Conservation (phyloP, 192 early-diverging fungal species). For the Paraglomus occultum region DNA sequence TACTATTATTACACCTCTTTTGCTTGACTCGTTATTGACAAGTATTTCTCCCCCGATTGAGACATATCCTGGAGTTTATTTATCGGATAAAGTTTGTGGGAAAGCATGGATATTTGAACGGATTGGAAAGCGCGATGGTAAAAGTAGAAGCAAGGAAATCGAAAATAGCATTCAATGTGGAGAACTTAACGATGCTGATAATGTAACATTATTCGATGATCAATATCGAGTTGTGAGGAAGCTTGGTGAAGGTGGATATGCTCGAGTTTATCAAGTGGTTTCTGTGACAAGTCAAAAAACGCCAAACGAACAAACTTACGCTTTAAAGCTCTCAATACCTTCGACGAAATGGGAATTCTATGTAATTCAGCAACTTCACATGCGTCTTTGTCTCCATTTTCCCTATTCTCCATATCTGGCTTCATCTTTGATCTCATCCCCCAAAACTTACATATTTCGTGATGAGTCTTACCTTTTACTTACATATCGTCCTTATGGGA, state of each 20-base stretch:
- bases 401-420: not conserved
- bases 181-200: not conserved
- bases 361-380: slow-evolving; percentile 28
- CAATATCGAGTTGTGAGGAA: slow-evolving; percentile 5
- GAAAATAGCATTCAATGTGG: not conserved
- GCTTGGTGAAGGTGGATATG: slow-evolving; percentile 21
- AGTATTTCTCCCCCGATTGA: not conserved
- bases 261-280: slow-evolving; percentile 5
- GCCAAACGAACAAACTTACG: not conserved
- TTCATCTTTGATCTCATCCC: not conserved
- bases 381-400: not conserved
- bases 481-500: slow-evolving; percentile 26
- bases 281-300: not conserved
- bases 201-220: slow-evolving; percentile 17
- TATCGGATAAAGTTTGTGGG: no score
- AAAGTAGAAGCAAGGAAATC: not conserved
- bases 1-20: no score
- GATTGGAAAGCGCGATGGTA: no score
- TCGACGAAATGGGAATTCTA: slow-evolving; percentile 36
- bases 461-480: slow-evolving; percentile 31
- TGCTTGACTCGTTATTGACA: slow-evolving; percentile 2
- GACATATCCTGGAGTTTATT: slow-evolving; percentile 20
- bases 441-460: slow-evolving; percentile 24
- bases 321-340: slow-evolving; percentile 33
- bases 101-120: no score